These are phyloP conservation scores for Leishmania mexicana DNA, from an alignment of 208 protist species.

Conservation along the genomic window DNA sequence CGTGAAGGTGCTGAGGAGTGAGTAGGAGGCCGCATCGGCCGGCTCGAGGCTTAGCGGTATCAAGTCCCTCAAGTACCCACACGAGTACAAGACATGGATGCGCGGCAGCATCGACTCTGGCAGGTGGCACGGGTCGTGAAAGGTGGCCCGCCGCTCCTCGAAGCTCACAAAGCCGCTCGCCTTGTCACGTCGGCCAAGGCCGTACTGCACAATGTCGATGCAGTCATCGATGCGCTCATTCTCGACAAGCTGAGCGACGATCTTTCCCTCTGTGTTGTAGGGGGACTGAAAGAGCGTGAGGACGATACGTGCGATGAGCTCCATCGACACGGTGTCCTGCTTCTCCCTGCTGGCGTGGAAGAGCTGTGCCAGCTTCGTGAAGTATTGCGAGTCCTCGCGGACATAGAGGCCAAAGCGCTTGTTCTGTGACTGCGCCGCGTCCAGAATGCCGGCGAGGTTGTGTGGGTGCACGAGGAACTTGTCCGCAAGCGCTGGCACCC, in stretches of 20 bases:
- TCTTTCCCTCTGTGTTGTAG: conserved; percentile 72
- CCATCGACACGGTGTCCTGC: conserved; percentile 40
- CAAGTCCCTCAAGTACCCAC: conserved; percentile 67
- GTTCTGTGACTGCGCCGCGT: conserved; percentile 46
- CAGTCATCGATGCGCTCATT: conserved; percentile 57
- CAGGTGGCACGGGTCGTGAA: conserved; percentile 73
- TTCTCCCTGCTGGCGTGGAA: conserved; percentile 42
- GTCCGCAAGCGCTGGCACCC: conserved; percentile 28
- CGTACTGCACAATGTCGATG: conserved; percentile 86
- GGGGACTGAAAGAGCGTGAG: conserved; percentile 58
- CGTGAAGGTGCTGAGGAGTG: conserved; percentile 61
- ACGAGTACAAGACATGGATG: conserved; percentile 79
- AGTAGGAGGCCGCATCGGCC: conserved; percentile 50
- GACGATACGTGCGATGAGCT: conserved; percentile 51
- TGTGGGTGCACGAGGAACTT: conserved; percentile 55
- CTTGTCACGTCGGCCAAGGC: conserved; percentile 53
- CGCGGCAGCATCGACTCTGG: conserved; percentile 40
- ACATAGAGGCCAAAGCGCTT: conserved; percentile 70
- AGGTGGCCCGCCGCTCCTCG: conserved; percentile 69
- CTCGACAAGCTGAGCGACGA: conserved; percentile 77
- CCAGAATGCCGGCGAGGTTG: conserved; percentile 62
- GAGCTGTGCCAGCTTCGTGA: conserved; percentile 56
- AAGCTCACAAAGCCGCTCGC: conserved; percentile 69
- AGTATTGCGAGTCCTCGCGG: conserved; percentile 43
- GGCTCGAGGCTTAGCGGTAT: conserved; percentile 80